Base-by-base conservation (phyloP, 805 yeast genomes). In the Metschnikowia noctiluminum region DNA sequence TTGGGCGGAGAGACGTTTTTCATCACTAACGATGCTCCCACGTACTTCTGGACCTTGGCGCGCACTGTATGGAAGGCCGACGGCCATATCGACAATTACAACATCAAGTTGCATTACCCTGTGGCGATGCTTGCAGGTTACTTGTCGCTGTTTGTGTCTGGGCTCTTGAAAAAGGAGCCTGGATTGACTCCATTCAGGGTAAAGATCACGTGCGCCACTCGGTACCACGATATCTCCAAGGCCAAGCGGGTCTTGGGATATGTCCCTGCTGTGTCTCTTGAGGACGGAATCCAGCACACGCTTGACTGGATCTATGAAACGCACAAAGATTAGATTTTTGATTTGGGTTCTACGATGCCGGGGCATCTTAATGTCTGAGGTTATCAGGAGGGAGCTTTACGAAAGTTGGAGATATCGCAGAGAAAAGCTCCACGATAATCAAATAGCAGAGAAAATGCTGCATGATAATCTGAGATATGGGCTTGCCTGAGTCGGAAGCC, bases 1-100 rank as follows among this genome's bases (percentile, higher is more conserved):
- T 82, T 92, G 26, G 85, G 89, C 6, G 99, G 99, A 46, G 89
- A 92, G 65, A 79, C 85, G 1, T 94, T 89, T 66, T 89, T 92
- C 63, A 74, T 94, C 54, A 92, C 99, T 7, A 94, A 94, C 64
- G 98, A 91, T 67, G 78, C 91, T 3, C 99, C 99, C 15, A 80
- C 94, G 14, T 95, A 91, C 68, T 94, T 94, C 68, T 94, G 98
- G 97, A 89, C 97, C 3, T 74, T 94, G 58, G 97, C 97, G 8
- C 81, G 97, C 62, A 87, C 96, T 1, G 96, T 94, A 27, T 94
- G 98, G 98, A 92, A 92, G 65, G 91, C 92, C 21, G 97, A 90
- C 68, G 97, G 97, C 3, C 86, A 84, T 62, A 78, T 88, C 47
- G 94, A 86, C 56, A 77, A 77, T 28, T 74, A 68, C 45, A 84